Base-by-base conservation (phyloP, 345 rosid species). In the Hirschfeldia incana region DNA sequence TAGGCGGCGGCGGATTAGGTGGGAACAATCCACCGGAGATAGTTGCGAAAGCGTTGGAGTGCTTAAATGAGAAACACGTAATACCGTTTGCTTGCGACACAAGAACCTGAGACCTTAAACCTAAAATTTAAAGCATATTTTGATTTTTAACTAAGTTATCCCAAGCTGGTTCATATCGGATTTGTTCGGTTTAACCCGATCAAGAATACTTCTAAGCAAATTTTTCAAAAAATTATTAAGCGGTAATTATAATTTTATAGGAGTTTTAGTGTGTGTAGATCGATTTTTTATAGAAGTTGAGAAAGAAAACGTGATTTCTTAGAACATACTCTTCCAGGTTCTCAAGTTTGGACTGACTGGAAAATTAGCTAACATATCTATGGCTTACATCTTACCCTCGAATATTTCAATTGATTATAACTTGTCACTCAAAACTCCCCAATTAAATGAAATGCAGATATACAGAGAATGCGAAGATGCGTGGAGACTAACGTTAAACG, bases 61-160 rank as follows among this genome's bases (percentile, higher is more conserved):
- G 99, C 81, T 89, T 95, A 57, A 86, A 86, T 76, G 83, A 93
- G 15, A 90, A 82, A 85, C 59, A 79, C 79, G 99, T 93, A 76
- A 17, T 3, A 39, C 9, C 8, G 4, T 2, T 74, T 63, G 32
- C 76, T 69, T 69, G 60, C 7, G 39, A 21, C n/a, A 59, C 39
- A 74, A 75, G 61, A 70, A 49, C 5, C 57, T 49, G 21, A 3
- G 7, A 49, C 57, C 21, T n/a, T 49, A 49, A 49, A 49, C 7
- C 21, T 49, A 49, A n/a, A n/a, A n/a, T 49, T 49, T n/a, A 49
- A 49, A 68, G 17, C 26, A 44, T 8, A 13, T 67, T 44, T 46
- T 0, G 34, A 44, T 7, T 28, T 34, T 0, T 3, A 69, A 51
- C 62, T 51, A 30, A 8, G 21, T 15, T 49, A 49, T n/a, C 51